Evolutionary conservation across 2,329 filamentous ascomycete genomes (phyloP).

Genomic region (Botrytis byssoidea): DNA sequence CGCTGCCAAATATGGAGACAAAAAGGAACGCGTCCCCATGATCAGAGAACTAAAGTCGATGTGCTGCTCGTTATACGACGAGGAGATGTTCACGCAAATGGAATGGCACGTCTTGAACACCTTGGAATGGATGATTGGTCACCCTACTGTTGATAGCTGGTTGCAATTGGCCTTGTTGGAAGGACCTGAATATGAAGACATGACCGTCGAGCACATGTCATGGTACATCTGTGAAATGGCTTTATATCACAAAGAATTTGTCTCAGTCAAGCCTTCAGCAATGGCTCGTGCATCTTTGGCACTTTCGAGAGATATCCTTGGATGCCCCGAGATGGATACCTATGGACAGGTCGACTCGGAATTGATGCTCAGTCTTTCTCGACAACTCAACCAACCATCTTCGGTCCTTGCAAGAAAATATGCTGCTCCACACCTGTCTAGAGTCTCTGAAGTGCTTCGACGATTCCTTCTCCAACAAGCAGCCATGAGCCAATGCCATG

Average conservation of each 20-base stretch:
- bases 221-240: conserved; percentile 93
- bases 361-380: conserved; percentile 53
- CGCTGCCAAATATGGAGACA: conserved; percentile 96
- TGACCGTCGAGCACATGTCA: conserved; percentile 91
- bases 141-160: conserved; percentile 94
- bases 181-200: conserved; percentile 64
- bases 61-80: conserved; percentile 98
- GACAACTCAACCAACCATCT: conserved; percentile 65
- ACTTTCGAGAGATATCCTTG: conserved; percentile 81
- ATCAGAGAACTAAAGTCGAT: conserved; percentile 97
- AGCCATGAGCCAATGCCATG: conserved; percentile 51
- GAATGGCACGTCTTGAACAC: conserved; percentile 99
- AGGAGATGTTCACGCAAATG: conserved; percentile 99
- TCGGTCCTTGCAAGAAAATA: conserved; percentile 68
- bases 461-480: conserved; percentile 65
- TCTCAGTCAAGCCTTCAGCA: conserved; percentile 85
- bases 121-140: conserved; percentile 91
- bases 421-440: conserved; percentile 61
- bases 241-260: conserved; percentile 94
- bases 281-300: conserved; percentile 87
- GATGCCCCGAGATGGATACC: conserved; percentile 70
- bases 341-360: conserved; percentile 70
- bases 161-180: conserved; percentile 83
- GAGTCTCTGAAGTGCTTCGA: conserved; percentile 63
- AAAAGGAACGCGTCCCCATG: conserved; percentile 97